These are phyloP conservation scores for Butyriboletus appendiculatus DNA, from an alignment of 1,284 basidiomycete species.

Conservation along the genomic window DNA sequence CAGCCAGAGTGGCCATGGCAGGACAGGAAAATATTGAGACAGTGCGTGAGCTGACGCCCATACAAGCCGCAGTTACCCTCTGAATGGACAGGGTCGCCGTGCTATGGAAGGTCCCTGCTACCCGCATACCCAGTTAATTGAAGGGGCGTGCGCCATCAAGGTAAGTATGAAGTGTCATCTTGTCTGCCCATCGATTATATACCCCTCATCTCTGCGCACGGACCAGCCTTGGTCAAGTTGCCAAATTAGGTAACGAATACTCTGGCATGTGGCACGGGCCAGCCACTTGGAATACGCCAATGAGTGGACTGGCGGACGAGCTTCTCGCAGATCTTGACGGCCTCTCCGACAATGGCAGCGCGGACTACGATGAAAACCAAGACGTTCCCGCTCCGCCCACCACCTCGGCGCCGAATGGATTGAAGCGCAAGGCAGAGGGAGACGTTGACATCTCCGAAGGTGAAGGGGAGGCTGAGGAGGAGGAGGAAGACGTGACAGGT, in stretches of 20 bases:
- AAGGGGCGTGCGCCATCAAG: conserved; percentile 37
- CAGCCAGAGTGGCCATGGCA: conserved; percentile 39
- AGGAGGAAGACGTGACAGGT: conserved; percentile 41
- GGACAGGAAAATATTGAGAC: conserved; percentile 35
- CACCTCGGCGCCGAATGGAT: conserved; percentile 39
- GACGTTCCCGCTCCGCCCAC: conserved; percentile 31
- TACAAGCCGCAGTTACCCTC: conserved; percentile 34
- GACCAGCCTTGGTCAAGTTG: conserved; percentile 14
- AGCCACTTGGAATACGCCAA: conserved; percentile 27
- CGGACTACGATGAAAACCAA: conserved; percentile 52
- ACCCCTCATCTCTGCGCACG: conserved; percentile 13
- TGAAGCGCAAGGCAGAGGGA: conserved; percentile 64
- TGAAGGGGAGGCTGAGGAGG: conserved; percentile 44
- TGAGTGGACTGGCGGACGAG: conserved; percentile 85
- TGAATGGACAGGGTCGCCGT: conserved; percentile 48
- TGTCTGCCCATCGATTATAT: conserved; percentile 19
- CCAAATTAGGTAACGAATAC: conserved; percentile 13
- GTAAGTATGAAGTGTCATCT: conserved; percentile 31
- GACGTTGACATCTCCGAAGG: conserved; percentile 53
- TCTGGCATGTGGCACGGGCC: background rate
- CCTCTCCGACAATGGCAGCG: conserved; percentile 64
- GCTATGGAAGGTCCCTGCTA: conserved; percentile 48
- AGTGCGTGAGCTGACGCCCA: conserved; percentile 39
- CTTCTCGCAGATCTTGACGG: conserved; percentile 86
- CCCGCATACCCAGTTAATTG: conserved; percentile 45